phyloP scores from a whole-genome alignment of 352 stramenopile species.

The Globisporangium megalacanthum region DNA sequence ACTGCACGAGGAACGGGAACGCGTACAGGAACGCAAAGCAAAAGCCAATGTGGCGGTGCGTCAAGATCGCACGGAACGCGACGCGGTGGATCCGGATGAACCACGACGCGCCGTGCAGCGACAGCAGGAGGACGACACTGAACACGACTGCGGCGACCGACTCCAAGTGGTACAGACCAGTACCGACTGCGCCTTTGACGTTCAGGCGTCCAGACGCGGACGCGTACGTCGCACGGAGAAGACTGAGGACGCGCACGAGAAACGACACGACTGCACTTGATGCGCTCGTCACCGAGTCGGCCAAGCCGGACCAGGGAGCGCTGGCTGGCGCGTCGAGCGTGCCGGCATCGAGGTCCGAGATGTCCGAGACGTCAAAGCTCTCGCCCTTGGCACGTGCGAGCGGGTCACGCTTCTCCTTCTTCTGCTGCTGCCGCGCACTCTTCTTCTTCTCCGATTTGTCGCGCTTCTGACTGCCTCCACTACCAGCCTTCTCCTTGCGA shows the following conservation, averaged over 20 bases:
- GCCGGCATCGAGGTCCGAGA: conserved; percentile 13
- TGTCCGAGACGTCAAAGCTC: conserved; percentile 22
- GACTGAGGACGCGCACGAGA: background rate
- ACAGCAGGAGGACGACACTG: conserved; percentile 62
- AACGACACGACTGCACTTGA: background rate
- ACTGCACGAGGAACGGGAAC: conserved; percentile 83
- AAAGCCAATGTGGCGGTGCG: conserved; percentile 82
- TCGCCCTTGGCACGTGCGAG: conserved; percentile 31
- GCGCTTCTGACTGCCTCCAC: conserved; percentile 1
- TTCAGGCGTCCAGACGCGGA: conserved; percentile 22
- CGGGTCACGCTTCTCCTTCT: conserved; percentile 60
- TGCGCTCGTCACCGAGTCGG: background rate
- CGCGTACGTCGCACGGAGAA: conserved; percentile 5
- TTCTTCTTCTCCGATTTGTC: conserved; percentile 39
- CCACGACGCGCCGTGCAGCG: conserved; percentile 62
- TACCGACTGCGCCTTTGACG: conserved; percentile 33
- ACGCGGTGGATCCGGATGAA: conserved; percentile 78
- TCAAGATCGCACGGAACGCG: conserved; percentile 74
- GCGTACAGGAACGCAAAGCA: conserved; percentile 86
- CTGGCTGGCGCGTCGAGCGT: background rate
- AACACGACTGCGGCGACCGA: conserved; percentile 62
- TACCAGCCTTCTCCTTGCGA: conserved; percentile 38
- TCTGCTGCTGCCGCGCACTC: conserved; percentile 16
- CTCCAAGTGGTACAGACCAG: conserved; percentile 49
- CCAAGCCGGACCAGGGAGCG: background rate